Base-by-base conservation (phyloP, 2,329 filamentous ascomycete species). In the Aspergillus aculeatus region DNA sequence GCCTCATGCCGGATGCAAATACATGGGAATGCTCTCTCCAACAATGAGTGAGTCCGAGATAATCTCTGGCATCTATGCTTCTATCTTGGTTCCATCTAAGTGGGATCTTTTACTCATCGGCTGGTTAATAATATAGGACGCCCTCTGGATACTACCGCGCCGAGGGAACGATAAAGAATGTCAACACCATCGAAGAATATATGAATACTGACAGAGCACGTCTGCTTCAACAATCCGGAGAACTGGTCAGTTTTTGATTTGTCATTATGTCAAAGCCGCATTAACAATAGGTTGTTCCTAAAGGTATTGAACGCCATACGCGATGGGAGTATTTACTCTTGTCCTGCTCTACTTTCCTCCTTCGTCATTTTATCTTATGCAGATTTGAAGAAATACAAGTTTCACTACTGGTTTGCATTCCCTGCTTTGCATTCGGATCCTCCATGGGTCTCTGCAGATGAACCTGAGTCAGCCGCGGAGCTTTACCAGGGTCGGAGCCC, bases 331-430 rank as follows among this genome's bases (percentile, higher is more conserved):
- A 96, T 99, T 67, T 98, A 96, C 78, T 95, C 92, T 10, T 91
- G 94, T 54, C 95, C 95, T 2, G 97, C 94, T 4, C 84, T 98
- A 2, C 86, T 99, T 19, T 88, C 92, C 4, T 95, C 91, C 6
- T 98, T 97, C 75, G 84, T 91, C 26, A 87, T 96, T 60, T 86
- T 98, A 50, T 96, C 92, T 16, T 99, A 91, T 74, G 94, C 95
- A 63, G 94, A 99, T 72, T 84, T 99, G 35, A 99, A 99, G 76
- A 97, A 96, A 73, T 98, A 98, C 79, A 91, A 89, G 64, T 97
- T 98, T 73, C 92, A 89, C n/a, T 98, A 98, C 78, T 96, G 96
- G 87, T 98, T 98, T 76, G 94, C 90, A 5, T 99, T 96, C 71
- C 95, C 95, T 1, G 92, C 94, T 16, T 83, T 99, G 49, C 93